phyloP scores from a whole-genome alignment of 345 rosid species.

The Populus simonii region DNA sequence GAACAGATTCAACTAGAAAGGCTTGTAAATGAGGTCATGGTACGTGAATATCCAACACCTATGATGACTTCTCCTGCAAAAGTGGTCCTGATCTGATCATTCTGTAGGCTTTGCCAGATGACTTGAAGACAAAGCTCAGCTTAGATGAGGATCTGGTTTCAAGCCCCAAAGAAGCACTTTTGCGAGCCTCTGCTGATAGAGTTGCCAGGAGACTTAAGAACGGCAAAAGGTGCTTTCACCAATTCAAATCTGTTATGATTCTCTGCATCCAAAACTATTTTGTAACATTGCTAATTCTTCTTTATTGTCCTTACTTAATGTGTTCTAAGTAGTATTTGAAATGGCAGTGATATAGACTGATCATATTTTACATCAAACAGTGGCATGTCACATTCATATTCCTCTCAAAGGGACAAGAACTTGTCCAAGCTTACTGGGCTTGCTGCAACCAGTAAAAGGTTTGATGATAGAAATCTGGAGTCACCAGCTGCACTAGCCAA shows the following conservation, averaged over 20 bases:
- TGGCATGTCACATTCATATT: slow-evolving; percentile 87
- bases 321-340: not conserved
- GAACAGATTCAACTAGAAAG: slow-evolving; percentile 97
- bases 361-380: slow-evolving; percentile 36
- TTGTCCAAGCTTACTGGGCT: slow-evolving; percentile 48
- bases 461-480: slow-evolving; percentile 48
- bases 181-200: slow-evolving; percentile 66
- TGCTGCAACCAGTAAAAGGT: slow-evolving; percentile 37
- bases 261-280: not conserved
- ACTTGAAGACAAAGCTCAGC: slow-evolving; percentile 84
- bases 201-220: slow-evolving; percentile 67
- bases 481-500: slow-evolving; percentile 38
- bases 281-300: not conserved
- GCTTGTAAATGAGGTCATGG: slow-evolving; percentile 97
- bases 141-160: slow-evolving; percentile 77
- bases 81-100: slow-evolving; percentile 36
- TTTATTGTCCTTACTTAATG: not conserved
- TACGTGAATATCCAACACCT: slow-evolving; percentile 32
- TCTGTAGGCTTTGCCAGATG: slow-evolving; percentile 91
- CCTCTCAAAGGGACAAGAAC: slow-evolving; percentile 72
- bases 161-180: slow-evolving; percentile 80
- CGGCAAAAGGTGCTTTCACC: slow-evolving; percentile 53
- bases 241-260: not conserved
- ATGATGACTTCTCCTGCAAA: slow-evolving; percentile 22
- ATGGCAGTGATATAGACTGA: slow-evolving; percentile 5